A percentile compares a stretch with the other conserved stretches of the same genome.
phyloP scores from a whole-genome alignment of 345 rosid species.

The Dipteronia dyeriana region DNA sequence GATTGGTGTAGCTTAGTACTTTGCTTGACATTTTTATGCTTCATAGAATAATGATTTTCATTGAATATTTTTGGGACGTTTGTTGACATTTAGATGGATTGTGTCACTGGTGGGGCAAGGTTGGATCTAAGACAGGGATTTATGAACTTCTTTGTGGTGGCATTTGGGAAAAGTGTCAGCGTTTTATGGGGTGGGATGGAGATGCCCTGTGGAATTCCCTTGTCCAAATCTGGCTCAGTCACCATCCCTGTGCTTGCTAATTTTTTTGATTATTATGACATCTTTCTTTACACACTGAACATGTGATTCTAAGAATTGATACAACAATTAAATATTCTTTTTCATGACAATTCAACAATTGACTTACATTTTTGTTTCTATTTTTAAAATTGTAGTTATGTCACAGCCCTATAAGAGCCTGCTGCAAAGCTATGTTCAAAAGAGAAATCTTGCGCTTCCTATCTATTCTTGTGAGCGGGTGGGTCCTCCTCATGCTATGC shows the following conservation, averaged over 20 bases:
- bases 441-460: constrained; percentile 46
- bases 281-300: background rate
- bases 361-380: background rate
- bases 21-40: background rate
- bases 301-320: background rate
- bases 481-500: constrained; percentile 66
- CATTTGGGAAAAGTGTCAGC: background rate
- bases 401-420: constrained; percentile 44
- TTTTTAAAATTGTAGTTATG: constrained; percentile 24
- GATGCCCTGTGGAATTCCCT: background rate
- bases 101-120: background rate
- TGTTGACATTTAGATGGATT: background rate
- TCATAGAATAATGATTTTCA: background rate
- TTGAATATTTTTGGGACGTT: background rate
- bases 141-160: background rate
- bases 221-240: background rate
- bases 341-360: background rate
- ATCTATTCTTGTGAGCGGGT: constrained; percentile 44
- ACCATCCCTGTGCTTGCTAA: background rate
- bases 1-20: background rate
- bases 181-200: background rate
- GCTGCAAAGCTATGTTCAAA: constrained; percentile 51
- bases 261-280: background rate
- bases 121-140: background rate
- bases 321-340: background rate